Percentiles rank a stretch among this genome's conserved stretches.
phyloP scores from a whole-genome alignment of 164 flowering plant genomes.

The Aristolochia fimbriata region DNA sequence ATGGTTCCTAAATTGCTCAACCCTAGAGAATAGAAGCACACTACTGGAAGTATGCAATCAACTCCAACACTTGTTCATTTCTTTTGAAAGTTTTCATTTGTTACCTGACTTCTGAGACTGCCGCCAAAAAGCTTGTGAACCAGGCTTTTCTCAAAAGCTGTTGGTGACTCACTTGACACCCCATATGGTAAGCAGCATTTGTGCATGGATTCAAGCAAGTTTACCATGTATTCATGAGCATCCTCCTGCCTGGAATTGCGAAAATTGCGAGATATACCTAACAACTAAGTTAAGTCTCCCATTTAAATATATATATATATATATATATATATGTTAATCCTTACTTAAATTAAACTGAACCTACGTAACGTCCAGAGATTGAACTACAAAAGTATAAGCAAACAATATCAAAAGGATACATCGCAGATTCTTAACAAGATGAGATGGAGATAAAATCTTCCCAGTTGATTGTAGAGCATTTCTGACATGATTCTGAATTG shows the following conservation, averaged over 20 bases:
- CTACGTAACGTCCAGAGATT: not conserved
- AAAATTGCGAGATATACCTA: conserved; percentile 87
- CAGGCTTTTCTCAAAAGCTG: conserved; percentile 92
- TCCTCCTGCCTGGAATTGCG: conserved; percentile 94
- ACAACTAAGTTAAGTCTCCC: conserved; percentile 34
- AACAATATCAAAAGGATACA: conserved; percentile 59
- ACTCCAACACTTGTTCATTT: no score
- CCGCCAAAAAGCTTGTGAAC: conserved; percentile 98
- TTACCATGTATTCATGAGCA: conserved; percentile 98
- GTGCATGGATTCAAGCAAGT: conserved; percentile 93
- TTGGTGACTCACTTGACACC: conserved; percentile 75
- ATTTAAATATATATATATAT: no score
- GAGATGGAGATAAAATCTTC: conserved; percentile 73
- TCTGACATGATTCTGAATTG: conserved; percentile 91
- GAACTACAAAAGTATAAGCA: not conserved
- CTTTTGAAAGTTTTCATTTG: no score
- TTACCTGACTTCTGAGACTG: conserved; percentile 86
- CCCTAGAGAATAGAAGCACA: no score
- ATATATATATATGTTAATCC: no score
- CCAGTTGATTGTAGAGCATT: conserved; percentile 79
- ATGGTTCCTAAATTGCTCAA: no score
- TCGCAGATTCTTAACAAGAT: conserved; percentile 82
- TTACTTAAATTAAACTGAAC: not conserved
- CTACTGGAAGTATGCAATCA: no score
- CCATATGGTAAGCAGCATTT: conserved; percentile 95